Evolutionary conservation across 2,329 filamentous ascomycete genomes (phyloP).

Genomic region (Fusarium udum): DNA sequence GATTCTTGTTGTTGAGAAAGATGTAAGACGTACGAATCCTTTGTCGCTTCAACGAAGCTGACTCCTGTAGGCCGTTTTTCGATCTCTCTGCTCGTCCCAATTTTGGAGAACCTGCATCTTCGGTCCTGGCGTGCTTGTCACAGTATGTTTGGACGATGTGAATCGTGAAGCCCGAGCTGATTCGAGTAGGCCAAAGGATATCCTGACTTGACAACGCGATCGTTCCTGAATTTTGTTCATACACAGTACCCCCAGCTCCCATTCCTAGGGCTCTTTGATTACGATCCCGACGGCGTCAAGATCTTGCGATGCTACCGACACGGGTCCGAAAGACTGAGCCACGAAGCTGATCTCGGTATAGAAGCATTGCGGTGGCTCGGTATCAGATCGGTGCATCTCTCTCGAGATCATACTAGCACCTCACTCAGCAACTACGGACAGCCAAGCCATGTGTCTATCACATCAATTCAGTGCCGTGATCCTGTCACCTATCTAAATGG

Average conservation of each 20-base stretch:
- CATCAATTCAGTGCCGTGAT: constrained; percentile 43
- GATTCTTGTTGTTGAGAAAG: constrained; percentile 83
- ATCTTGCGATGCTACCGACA: constrained; percentile 80
- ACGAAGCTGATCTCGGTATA: constrained; percentile 64
- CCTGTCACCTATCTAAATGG: constrained; percentile 55
- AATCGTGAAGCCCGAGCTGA: background rate
- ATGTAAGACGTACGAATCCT: constrained; percentile 56
- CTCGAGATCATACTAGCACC: constrained; percentile 2
- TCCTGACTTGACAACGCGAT: constrained; percentile 76
- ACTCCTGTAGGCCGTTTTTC: constrained; percentile 73
- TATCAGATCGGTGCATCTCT: constrained; percentile 57
- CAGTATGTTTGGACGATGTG: constrained; percentile 54
- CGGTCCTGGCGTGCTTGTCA: constrained; percentile 72
- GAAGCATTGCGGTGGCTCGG: constrained; percentile 73
- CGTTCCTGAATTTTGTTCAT: constrained; percentile 68
- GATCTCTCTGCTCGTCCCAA: constrained; percentile 66
- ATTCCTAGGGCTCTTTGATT: constrained; percentile 75
- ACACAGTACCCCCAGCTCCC: constrained; percentile 59
- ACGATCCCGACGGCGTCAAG: constrained; percentile 78
- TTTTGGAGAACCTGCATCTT: constrained; percentile 62
- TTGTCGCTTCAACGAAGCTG: constrained; percentile 22
- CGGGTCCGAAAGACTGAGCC: constrained; percentile 69
- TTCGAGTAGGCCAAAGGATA: constrained; percentile 77
- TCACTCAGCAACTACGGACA: background rate
- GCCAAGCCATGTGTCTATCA: constrained; percentile 33